phyloP scores from a whole-genome alignment of 208 protist species.

The Endotrypanum monterogeii region DNA sequence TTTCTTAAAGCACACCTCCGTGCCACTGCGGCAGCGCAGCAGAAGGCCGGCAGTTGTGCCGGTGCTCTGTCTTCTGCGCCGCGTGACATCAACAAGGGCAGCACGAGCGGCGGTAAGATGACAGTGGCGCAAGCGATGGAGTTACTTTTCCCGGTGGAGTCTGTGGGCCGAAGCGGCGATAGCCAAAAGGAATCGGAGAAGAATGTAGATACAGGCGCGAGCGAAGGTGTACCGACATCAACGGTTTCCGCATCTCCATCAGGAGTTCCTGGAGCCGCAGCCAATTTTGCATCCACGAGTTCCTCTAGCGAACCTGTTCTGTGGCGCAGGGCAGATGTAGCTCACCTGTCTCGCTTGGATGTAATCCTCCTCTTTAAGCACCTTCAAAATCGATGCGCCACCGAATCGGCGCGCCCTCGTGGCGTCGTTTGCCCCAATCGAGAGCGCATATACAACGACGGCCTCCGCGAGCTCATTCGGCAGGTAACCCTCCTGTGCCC shows the following conservation, averaged over 20 bases:
- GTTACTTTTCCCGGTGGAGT: slow-evolving; percentile 17
- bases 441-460: slow-evolving; percentile 79
- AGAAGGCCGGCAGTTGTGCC: not conserved
- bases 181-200: not conserved
- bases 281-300: not conserved
- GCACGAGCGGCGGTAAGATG: not conserved
- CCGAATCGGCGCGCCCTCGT: slow-evolving; percentile 61
- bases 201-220: not conserved
- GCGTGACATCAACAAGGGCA: not conserved
- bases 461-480: slow-evolving; percentile 81
- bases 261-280: not conserved
- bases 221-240: not conserved
- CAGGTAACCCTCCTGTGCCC: slow-evolving; percentile 87
- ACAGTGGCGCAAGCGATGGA: slow-evolving; percentile 31
- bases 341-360: slow-evolving; percentile 67
- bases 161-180: not conserved
- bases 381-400: slow-evolving; percentile 54
- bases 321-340: slow-evolving; percentile 29
- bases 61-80: not conserved
- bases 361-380: slow-evolving; percentile 80
- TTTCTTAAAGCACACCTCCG: not conserved
- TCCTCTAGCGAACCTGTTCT: not conserved
- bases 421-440: slow-evolving; percentile 76
- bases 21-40: not conserved
- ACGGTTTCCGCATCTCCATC: not conserved